Evolutionary conservation across 2,329 filamentous ascomycete genomes (phyloP), one percentile per base, ranked within the genome.

Genomic region (Paramyrothecium roridum): DNA sequence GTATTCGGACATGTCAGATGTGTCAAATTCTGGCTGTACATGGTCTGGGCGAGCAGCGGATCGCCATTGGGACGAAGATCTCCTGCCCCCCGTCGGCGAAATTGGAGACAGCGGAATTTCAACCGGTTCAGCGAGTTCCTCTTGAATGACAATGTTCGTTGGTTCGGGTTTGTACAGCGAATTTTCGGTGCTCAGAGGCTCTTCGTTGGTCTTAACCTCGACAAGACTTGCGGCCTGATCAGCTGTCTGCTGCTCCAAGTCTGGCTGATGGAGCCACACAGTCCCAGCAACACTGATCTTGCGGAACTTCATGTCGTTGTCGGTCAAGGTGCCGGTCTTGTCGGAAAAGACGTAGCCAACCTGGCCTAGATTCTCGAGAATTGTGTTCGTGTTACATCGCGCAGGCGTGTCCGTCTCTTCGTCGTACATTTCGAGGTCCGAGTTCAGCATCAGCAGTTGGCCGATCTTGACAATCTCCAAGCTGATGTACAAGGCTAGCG

Each of bases 271-370:
- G 33, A 95, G 76, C 91, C 93, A 96, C 1, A 92, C 88, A 1
- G 90, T 92, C 8, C 93, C 93, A 3, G 90, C 92, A 33, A 97
- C 86, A 63, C 90, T 96, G 72, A 97, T 82, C 69, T 96, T 96
- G 47, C 93, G 88, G 68, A 97, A 97, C 59, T 91, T 91, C 93
- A 98, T 97, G 12, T 91, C 81, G 62, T 98, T 98, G 64, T 97
- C 92, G 2, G 93, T 98, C 61, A 98, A 76, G 0, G 93, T 98
- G 2, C 93, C 93, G 0, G 93, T 97, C 75, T 97, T 97, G 71
- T 97, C 93, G 0, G 91, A 96, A 64, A 98, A 96, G 20, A 96
- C 84, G 65, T 96, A 95, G 61, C 81, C 90, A 57, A 98, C 85
- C 73, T 97, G 93, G 0, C 93, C 93, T 1, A 97, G 79, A 65